Base-by-base conservation (phyloP, 1,284 basidiomycete species). In the Chondrostereum purpureum region DNA sequence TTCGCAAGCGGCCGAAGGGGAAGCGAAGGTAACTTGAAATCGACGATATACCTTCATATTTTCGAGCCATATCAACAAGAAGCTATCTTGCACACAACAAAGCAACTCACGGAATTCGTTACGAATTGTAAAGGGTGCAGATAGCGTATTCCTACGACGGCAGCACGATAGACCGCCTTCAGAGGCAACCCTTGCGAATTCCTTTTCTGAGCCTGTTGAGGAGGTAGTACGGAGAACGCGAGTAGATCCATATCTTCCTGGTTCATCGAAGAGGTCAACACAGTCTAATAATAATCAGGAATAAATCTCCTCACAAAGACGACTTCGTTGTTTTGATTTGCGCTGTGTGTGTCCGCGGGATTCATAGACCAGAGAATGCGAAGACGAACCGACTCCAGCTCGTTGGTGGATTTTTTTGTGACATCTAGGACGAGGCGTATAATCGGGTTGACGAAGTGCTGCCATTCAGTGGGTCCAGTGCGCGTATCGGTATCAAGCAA, bases 241-340 rank as follows among this genome's bases (percentile, higher is more conserved):
- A 86, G 61, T 12, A 88, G 61, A 52, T 88, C 84, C 23, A 88
- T 51, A 58, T 88, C 82, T 62, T 88, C 85, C 85, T 88, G 38
- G 21, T 16, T 36, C 18, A n/a, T 14, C n/a, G 11, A 19, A 34
- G 10, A 42, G 40, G 8, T 21, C 36, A n/a, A 21, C 19, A n/a
- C n/a, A n/a, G n/a, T 14, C 27, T 11, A 47, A 34, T 42, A 42
- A 34, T 16, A 19, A 14, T 16, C 17, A 17, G 35, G 44, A n/a
- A n/a, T n/a, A n/a, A n/a, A n/a, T 14, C 19, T 40, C 67, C 83
- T 61, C 68, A 83, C 84, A 64, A 88, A 80, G 22, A 75, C 58
- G 20, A 84, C 68, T 39, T 84, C 79, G 45, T 69, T 65, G 45
- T 75, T 69, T 47, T 73, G 67, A 14, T 60, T 50, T 42, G 65